These are phyloP conservation scores for Cercospora brassicicola DNA, from an alignment of 2,329 filamentous ascomycete species.

Conservation along the genomic window DNA sequence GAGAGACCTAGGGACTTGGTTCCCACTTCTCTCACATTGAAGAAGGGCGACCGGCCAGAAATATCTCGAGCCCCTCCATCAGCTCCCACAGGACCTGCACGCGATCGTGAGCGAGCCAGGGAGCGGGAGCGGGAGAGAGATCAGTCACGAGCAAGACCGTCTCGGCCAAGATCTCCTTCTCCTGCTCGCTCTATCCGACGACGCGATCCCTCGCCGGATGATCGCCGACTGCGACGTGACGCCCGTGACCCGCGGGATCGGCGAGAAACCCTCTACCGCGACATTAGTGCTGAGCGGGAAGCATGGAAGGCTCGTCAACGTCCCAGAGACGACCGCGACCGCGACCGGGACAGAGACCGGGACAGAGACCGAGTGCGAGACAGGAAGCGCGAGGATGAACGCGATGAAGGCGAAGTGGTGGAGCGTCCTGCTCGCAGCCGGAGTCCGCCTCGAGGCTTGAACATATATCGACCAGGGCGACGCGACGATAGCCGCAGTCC, in stretches of 20 bases:
- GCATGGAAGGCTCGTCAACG: constrained; percentile 37
- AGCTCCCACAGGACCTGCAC: constrained; percentile 25
- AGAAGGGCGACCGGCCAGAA: constrained; percentile 31
- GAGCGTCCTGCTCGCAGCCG: constrained; percentile 29
- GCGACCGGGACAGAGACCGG: constrained; percentile 24
- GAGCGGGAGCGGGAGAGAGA: constrained; percentile 9
- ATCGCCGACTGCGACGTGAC: constrained; percentile 24
- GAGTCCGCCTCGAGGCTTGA: constrained; percentile 20
- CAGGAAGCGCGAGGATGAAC: constrained; percentile 20
- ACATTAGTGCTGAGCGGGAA: constrained; percentile 37
- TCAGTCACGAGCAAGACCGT: constrained; percentile 22
- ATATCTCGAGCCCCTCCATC: constrained; percentile 16
- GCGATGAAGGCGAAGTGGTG: constrained; percentile 38
- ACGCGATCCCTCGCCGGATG: constrained; percentile 31
- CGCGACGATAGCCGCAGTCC: constrained; percentile 32
- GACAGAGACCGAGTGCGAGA: constrained; percentile 33
- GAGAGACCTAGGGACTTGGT: constrained; percentile 33
- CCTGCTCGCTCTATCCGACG: constrained; percentile 32
- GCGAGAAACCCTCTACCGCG: constrained; percentile 33
- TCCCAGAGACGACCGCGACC: constrained; percentile 29
- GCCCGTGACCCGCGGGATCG: constrained; percentile 22
- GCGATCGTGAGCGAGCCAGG: constrained; percentile 12
- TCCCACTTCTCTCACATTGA: constrained; percentile 37
- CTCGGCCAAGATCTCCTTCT: constrained; percentile 33
- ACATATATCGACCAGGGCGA: constrained; percentile 23